These are phyloP conservation scores for Plasmodium inui DNA, from an alignment of 169 alveolate genomes.

Conservation along the genomic window DNA sequence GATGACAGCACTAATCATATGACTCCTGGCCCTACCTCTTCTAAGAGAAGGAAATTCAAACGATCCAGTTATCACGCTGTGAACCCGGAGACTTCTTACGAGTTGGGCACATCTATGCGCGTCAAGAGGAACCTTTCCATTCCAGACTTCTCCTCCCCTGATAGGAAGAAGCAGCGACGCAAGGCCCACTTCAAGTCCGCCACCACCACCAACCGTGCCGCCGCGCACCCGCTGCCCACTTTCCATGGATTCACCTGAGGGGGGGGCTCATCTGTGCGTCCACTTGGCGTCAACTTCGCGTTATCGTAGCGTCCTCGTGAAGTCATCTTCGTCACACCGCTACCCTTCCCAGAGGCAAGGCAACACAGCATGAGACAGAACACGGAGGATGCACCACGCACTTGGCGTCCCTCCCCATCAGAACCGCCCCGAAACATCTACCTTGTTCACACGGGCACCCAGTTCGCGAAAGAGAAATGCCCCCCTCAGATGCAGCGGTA, in stretches of 20 bases:
- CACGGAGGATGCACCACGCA: neutral
- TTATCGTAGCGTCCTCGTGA: too few species aligned
- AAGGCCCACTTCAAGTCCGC: slow-evolving; percentile 12
- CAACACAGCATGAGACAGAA: neutral
- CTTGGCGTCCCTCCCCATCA: neutral
- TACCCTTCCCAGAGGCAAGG: neutral
- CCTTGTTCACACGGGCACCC: neutral
- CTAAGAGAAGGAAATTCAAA: slow-evolving; percentile 34
- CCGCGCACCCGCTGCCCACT: neutral
- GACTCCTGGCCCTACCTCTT: slow-evolving; percentile 8
- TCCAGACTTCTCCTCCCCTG: slow-evolving; percentile 56
- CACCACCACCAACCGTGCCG: slow-evolving; percentile 29
- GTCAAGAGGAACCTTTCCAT: slow-evolving; percentile 57
- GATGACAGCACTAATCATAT: slow-evolving; percentile 34
- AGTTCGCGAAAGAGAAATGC: neutral
- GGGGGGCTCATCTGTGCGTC: neutral
- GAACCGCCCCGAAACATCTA: neutral
- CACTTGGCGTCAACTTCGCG: too few species aligned
- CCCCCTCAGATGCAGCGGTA: neutral
- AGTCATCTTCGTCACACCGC: neutral
- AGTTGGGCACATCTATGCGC: slow-evolving; percentile 2
- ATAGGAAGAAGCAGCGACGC: neutral
- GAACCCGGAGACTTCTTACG: slow-evolving; percentile 38
- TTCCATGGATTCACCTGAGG: slow-evolving; percentile 10
- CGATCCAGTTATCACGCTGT: slow-evolving; percentile 50